A percentile compares a stretch with the other conserved stretches of the same genome.
phyloP scores from a whole-genome alignment of 2,329 filamentous ascomycete genomes.

The Aspergillus sp. region DNA sequence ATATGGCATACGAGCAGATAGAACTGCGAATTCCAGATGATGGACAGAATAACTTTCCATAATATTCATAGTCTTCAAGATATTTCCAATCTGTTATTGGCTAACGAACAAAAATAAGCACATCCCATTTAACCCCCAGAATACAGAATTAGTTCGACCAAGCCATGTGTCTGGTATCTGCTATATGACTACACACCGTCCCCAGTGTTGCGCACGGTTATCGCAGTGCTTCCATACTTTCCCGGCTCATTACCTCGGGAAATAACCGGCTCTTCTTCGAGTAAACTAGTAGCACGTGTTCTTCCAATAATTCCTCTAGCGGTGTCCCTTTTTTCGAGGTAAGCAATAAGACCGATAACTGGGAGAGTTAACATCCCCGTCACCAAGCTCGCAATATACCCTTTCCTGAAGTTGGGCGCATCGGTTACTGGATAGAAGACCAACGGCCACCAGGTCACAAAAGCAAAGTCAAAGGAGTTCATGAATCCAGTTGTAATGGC shows the following conservation, averaged over 20 bases:
- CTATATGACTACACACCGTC: not conserved
- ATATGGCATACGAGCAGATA: no score
- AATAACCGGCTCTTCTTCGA: not conserved
- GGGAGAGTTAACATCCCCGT: slow-evolving; percentile 43
- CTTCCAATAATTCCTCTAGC: slow-evolving; percentile 6
- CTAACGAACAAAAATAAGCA: no score
- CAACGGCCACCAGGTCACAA: slow-evolving; percentile 47
- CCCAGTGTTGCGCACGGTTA: not conserved
- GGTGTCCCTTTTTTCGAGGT: slow-evolving; percentile 27
- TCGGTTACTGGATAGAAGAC: slow-evolving; percentile 47
- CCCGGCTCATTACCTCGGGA: not conserved
- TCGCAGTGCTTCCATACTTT: not conserved
- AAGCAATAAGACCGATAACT: slow-evolving; percentile 41
- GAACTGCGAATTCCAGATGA: no score
- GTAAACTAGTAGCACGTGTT: not conserved
- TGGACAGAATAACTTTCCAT: no score
- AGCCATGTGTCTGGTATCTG: no score
- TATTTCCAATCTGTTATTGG: no score
- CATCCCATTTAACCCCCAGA: no score
- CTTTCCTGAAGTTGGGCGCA: slow-evolving; percentile 43
- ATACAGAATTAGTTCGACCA: no score
- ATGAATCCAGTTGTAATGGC: slow-evolving; percentile 50
- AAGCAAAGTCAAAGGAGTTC: slow-evolving; percentile 49
- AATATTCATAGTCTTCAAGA: no score
- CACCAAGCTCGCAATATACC: slow-evolving; percentile 45